Conservation (phyloP, 2,329 filamentous ascomycete genomes). For the Chaetomium olivaceum region DNA sequence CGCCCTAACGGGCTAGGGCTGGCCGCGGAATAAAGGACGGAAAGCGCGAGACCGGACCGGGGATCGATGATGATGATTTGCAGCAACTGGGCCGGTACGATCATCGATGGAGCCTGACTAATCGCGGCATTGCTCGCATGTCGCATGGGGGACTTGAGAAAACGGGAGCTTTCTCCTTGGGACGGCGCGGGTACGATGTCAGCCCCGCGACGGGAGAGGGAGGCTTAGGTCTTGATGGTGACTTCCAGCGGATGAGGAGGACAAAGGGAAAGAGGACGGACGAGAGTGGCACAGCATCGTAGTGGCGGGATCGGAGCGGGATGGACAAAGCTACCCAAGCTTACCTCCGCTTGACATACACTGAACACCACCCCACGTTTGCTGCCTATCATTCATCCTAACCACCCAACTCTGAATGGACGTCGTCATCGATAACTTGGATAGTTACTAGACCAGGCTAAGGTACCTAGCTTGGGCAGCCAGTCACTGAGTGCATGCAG, state of each 20-base stretch:
- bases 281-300: constrained; percentile 7
- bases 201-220: background rate
- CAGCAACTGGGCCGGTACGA: background rate
- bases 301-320: constrained; percentile 2
- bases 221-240: background rate
- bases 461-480: background rate
- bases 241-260: background rate
- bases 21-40: constrained; percentile 3
- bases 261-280: constrained; percentile 1
- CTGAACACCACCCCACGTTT: background rate
- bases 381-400: background rate
- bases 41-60: background rate
- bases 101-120: background rate
- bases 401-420: background rate
- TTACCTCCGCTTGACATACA: background rate
- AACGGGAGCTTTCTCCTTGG: background rate
- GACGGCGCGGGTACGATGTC: constrained; percentile 1
- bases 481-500: background rate
- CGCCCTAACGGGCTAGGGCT: constrained; percentile 14
- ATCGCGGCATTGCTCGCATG: background rate
- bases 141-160: background rate
- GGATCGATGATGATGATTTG: background rate
- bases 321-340: background rate
- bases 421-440: background rate
- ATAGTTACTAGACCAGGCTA: background rate